These are phyloP conservation scores for Zelopaecilomyces penicillatus DNA, from an alignment of 2,329 filamentous ascomycete species.

Conservation along the genomic window DNA sequence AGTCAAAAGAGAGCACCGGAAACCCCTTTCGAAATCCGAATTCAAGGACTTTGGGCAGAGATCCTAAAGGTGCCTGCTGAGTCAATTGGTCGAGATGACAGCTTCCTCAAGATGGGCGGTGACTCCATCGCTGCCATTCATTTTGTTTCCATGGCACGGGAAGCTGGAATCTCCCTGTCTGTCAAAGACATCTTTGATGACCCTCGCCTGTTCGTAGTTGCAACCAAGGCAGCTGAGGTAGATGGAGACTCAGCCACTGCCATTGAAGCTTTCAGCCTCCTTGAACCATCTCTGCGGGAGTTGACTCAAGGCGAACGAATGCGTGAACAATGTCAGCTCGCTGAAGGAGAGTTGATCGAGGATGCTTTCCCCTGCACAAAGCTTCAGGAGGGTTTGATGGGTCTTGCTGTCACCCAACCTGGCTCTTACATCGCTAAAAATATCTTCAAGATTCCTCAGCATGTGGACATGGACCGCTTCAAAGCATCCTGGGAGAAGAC, in stretches of 20 bases:
- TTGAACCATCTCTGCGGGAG: too few relatives aligned
- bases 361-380: neutral
- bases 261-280: constrained; percentile 40
- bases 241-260: constrained; percentile 55
- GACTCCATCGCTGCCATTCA: constrained; percentile 4
- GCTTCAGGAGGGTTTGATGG: neutral
- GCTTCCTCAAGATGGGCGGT: constrained; percentile 5
- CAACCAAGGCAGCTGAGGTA: constrained; percentile 6
- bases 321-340: constrained; percentile 8
- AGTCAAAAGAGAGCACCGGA: constrained; percentile 8
- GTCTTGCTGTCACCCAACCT: neutral
- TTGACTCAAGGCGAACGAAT: too few relatives aligned
- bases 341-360: neutral
- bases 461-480: neutral
- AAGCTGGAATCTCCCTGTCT: constrained; percentile 6
- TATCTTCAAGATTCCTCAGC: neutral
- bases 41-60: constrained; percentile 1
- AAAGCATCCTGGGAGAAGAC: neutral
- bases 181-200: constrained; percentile 6
- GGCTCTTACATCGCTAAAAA: neutral
- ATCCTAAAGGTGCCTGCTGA: neutral
- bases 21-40: constrained; percentile 13
- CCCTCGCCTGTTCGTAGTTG: neutral
- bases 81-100: neutral
- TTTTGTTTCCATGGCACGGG: constrained; percentile 5